phyloP scores from a whole-genome alignment of 345 rosid species.

The Heritiera littoralis region DNA sequence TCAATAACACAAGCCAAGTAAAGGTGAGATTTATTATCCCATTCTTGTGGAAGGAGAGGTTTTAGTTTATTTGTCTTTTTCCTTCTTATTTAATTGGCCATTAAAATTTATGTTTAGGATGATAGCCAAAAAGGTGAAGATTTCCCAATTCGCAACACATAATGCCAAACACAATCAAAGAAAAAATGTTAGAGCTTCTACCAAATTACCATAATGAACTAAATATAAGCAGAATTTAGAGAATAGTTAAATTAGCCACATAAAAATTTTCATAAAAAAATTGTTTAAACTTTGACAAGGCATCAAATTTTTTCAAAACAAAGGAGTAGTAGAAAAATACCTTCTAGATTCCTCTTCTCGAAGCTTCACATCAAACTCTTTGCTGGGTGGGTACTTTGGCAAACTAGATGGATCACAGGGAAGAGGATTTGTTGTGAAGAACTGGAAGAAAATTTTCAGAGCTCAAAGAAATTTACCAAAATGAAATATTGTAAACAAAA shows the following conservation, averaged over 20 bases:
- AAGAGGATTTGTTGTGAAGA: constrained; percentile 54
- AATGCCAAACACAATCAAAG: not conserved
- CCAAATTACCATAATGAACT: not conserved
- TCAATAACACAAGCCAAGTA: not conserved
- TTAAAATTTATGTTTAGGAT: constrained; percentile 4
- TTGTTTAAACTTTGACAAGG: constrained; percentile 5
- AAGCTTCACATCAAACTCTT: constrained; percentile 58
- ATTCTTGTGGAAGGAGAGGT: not conserved
- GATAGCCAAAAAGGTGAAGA: too few relatives aligned
- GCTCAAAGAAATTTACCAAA: not conserved
- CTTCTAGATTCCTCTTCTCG: constrained; percentile 53
- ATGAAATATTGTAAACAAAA: not conserved
- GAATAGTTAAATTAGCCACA: constrained; percentile 2
- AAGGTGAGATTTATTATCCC: constrained; percentile 3
- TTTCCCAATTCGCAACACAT: not conserved
- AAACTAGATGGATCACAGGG: constrained; percentile 64
- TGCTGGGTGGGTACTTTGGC: constrained; percentile 67
- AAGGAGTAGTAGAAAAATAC: constrained; percentile 25
- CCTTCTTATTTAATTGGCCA: not conserved
- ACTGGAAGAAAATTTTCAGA: constrained; percentile 33
- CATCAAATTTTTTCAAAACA: not conserved
- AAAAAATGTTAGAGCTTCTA: not conserved
- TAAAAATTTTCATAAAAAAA: not conserved
- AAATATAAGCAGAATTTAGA: not conserved
- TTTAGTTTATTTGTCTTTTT: not conserved